Conservation (phyloP, 2,329 filamentous ascomycete genomes). For the Paecilomyces formosus region DNA sequence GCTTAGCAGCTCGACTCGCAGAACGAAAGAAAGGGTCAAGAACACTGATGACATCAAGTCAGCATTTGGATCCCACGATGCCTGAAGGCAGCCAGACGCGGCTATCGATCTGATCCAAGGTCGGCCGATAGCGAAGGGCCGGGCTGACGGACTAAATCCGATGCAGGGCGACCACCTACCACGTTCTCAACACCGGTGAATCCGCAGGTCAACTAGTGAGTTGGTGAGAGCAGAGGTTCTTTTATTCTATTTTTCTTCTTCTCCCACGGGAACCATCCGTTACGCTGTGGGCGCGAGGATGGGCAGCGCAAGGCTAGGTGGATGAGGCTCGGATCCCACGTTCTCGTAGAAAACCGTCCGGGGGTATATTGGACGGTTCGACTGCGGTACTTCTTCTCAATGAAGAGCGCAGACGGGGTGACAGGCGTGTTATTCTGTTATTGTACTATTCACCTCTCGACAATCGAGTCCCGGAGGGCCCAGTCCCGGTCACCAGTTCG, state of each 20-base stretch:
- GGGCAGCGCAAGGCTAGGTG: not conserved
- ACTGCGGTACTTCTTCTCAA: too few species aligned
- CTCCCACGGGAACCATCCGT: not conserved
- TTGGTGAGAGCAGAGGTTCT: not conserved
- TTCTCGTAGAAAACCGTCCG: not conserved
- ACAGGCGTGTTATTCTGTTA: not conserved
- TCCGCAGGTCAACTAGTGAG: not conserved
- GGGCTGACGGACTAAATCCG: conserved; percentile 8
- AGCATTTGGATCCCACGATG: conserved; percentile 14
- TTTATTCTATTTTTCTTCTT: not conserved
- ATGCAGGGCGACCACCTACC: conserved; percentile 6
- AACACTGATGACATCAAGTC: conserved; percentile 16
- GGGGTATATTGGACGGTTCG: too few species aligned
- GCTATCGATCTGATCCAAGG: conserved; percentile 9
- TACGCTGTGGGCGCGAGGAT: not conserved
- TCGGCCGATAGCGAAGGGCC: conserved; percentile 12
- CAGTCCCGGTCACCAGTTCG: not conserved
- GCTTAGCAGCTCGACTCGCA: not conserved
- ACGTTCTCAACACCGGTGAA: not conserved
- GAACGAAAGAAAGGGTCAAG: not conserved
- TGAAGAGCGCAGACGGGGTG: not conserved
- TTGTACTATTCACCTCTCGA: not conserved
- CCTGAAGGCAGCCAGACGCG: conserved; percentile 2
- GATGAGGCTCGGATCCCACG: not conserved
- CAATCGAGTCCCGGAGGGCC: not conserved